Percentiles rank a stretch among this genome's conserved stretches.
phyloP scores from a whole-genome alignment of 2,329 filamentous ascomycete species.

The Talaromyces sp. region DNA sequence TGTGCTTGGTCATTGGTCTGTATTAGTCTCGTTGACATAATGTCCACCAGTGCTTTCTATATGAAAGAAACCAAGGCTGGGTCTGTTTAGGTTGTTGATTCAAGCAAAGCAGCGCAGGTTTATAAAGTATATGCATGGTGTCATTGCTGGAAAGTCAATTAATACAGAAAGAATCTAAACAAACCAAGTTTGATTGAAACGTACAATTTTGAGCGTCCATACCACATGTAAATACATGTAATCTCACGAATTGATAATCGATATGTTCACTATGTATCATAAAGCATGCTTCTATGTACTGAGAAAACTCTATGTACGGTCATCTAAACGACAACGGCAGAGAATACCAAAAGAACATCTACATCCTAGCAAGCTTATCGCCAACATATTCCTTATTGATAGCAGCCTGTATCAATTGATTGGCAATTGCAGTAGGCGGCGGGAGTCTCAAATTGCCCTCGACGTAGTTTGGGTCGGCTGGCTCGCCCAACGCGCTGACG shows the following conservation, averaged over 20 bases:
- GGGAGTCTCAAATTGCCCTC: conserved; percentile 75
- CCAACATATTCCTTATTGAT: conserved; percentile 63
- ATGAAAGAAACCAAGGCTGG: not conserved
- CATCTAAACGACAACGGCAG: not conserved
- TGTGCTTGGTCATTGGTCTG: not conserved
- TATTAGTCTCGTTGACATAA: too few species aligned
- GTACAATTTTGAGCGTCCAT: not conserved
- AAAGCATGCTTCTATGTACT: not conserved
- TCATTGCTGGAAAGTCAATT: not conserved
- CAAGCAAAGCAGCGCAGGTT: too few species aligned
- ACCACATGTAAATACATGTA: not conserved
- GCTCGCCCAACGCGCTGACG: conserved; percentile 61
- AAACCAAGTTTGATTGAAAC: not conserved
- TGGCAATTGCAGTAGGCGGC: conserved; percentile 82
- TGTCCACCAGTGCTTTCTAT: not conserved
- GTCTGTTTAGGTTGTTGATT: too few species aligned
- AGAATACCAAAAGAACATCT: conserved; percentile 1
- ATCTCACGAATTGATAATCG: not conserved
- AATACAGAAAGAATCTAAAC: not conserved
- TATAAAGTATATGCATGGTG: too few species aligned
- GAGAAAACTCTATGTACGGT: not conserved
- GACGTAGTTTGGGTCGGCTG: conserved; percentile 60
- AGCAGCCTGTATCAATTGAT: conserved; percentile 77
- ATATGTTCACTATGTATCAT: not conserved
- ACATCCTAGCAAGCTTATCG: conserved; percentile 47